Conservation (phyloP, 2,329 filamentous ascomycete species). For the Dryadomyces sulphureus region DNA sequence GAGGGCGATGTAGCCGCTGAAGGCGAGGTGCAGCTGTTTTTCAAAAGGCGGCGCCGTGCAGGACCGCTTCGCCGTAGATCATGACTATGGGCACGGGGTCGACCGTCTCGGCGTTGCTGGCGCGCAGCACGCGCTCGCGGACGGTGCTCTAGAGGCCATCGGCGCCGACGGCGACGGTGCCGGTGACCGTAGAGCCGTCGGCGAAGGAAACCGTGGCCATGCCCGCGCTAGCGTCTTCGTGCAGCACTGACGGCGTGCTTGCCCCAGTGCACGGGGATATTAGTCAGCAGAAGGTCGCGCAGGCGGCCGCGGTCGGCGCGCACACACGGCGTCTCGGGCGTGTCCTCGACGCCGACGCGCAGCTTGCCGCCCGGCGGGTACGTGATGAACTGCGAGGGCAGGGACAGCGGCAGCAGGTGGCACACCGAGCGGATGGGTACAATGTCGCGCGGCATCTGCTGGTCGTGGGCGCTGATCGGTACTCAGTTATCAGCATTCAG, state of each 20-base stretch:
- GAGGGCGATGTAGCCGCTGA: constrained; percentile 16
- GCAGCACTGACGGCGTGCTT: constrained; percentile 20
- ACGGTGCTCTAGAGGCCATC: constrained; percentile 27
- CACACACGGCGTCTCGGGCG: constrained; percentile 16
- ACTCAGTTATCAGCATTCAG: too few relatives aligned
- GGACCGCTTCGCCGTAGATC: constrained; percentile 15
- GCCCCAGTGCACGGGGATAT: constrained; percentile 22
- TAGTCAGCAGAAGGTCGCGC: constrained; percentile 14
- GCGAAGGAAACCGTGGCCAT: constrained; percentile 25
- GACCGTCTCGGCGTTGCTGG: constrained; percentile 14
- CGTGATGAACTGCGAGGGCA: constrained; percentile 13
- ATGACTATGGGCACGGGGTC: constrained; percentile 14
- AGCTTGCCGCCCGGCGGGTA: constrained; percentile 7
- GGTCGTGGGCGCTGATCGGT: constrained; percentile 11
- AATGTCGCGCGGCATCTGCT: constrained; percentile 13
- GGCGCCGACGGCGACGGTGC: constrained; percentile 30
- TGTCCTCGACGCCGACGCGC: constrained; percentile 12
- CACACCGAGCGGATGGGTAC: constrained; percentile 10
- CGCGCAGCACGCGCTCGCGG: constrained; percentile 17
- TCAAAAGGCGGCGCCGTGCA: constrained; percentile 15
- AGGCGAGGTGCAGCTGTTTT: constrained; percentile 17
- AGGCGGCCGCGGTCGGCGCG: constrained; percentile 17
- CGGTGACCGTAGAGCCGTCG: constrained; percentile 25
- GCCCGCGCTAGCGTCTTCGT: constrained; percentile 17
- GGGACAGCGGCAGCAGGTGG: constrained; percentile 14